Evolutionary conservation across 202 grass and related monocot species (phyloP).

Genomic region (Zoysia matrella): DNA sequence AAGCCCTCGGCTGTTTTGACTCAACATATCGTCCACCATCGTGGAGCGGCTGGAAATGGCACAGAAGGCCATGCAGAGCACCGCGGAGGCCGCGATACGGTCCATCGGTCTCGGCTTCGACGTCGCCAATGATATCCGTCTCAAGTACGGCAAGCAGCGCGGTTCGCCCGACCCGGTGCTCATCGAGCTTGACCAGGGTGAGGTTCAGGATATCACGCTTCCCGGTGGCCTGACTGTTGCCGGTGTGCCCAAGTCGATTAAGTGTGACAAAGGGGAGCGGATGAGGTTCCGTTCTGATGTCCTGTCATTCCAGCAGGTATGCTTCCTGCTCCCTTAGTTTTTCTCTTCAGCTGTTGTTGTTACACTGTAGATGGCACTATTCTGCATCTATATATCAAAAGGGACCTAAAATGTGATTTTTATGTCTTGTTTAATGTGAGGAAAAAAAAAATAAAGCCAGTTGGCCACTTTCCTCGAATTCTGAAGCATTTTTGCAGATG

Average conservation of each 20-base stretch:
- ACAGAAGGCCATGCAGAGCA: constrained; percentile 36
- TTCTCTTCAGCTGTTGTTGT: not conserved
- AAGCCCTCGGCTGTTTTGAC: not conserved
- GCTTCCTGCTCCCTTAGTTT: too few relatives aligned
- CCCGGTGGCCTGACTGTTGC: constrained; percentile 65
- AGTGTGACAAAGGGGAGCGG: constrained; percentile 92
- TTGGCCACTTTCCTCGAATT: constrained; percentile 20
- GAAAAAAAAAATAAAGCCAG: not conserved
- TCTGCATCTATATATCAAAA: not conserved
- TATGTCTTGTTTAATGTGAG: not conserved
- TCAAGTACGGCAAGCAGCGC: constrained; percentile 85
- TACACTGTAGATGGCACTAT: too few relatives aligned
- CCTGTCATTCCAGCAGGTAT: constrained; percentile 93
- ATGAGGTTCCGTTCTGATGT: constrained; percentile 88
- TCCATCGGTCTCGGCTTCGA: constrained; percentile 92
- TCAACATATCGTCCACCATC: not conserved
- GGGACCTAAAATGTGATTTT: not conserved
- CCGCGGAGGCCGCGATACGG: constrained; percentile 59
- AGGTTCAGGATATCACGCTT: constrained; percentile 69
- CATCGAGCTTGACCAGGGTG: constrained; percentile 66
- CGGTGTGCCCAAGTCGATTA: constrained; percentile 65
- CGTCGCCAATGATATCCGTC: constrained; percentile 65
- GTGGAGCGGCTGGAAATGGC: constrained; percentile 52
- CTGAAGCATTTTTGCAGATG: constrained; percentile 72
- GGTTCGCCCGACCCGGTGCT: constrained; percentile 56